Evolutionary conservation across 2,329 filamentous ascomycete genomes (phyloP).

Genomic region (Colletotrichum higginsianum): DNA sequence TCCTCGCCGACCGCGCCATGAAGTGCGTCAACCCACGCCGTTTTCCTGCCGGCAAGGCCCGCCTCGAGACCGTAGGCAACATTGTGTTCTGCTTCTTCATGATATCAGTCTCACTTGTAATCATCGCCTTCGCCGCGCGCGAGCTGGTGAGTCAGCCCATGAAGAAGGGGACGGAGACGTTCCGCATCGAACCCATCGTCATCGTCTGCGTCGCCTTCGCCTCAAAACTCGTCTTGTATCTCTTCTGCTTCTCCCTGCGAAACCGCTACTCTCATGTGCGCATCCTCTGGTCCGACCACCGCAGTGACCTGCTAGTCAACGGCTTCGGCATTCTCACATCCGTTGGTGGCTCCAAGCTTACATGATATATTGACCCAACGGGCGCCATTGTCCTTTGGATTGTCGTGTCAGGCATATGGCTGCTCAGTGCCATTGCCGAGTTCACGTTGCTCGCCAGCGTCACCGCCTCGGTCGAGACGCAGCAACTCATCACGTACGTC

Average conservation of each 20-base stretch:
- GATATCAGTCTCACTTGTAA: slow-evolving; percentile 90
- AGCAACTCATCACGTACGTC: slow-evolving; percentile 96
- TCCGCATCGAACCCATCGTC: slow-evolving; percentile 87
- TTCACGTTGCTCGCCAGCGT: slow-evolving; percentile 94
- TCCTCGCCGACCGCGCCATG: slow-evolving; percentile 89
- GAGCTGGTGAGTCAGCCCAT: slow-evolving; percentile 71
- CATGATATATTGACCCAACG: slow-evolving; percentile 95
- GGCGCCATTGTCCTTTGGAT: slow-evolving; percentile 89
- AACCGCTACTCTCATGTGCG: slow-evolving; percentile 92
- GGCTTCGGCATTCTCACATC: slow-evolving; percentile 92
- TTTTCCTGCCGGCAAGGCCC: slow-evolving; percentile 93
- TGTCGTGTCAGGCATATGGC: slow-evolving; percentile 85
- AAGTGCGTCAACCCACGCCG: slow-evolving; percentile 86
- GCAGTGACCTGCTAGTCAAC: slow-evolving; percentile 96
- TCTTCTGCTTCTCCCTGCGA: slow-evolving; percentile 93
- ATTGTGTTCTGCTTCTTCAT: slow-evolving; percentile 98
- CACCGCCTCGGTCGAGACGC: slow-evolving; percentile 84
- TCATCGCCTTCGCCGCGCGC: slow-evolving; percentile 88
- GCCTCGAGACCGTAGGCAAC: slow-evolving; percentile 95
- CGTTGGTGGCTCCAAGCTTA: slow-evolving; percentile 86
- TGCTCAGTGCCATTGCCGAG: slow-evolving; percentile 87
- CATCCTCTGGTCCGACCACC: slow-evolving; percentile 97
- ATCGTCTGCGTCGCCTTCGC: slow-evolving; percentile 86
- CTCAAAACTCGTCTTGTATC: slow-evolving; percentile 87
- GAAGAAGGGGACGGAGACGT: slow-evolving; percentile 69